phyloP scores from a whole-genome alignment of 768 basidiomycete species.

The Ephemerocybe angulata region DNA sequence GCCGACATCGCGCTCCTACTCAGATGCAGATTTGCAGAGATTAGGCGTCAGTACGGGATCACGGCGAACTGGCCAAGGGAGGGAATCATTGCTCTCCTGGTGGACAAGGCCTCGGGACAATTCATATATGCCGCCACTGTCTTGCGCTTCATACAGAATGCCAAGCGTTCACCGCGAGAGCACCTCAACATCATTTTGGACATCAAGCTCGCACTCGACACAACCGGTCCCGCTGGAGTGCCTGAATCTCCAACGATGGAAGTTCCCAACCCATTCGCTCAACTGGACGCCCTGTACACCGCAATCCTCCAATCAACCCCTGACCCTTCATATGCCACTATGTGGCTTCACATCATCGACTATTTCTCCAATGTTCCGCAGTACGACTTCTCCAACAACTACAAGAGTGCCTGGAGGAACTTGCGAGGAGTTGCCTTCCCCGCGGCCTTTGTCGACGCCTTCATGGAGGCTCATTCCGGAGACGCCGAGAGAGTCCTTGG shows the following conservation, averaged over 20 bases:
- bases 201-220: too few relatives aligned
- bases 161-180: background rate
- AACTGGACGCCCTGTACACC: slow-evolving; percentile 6
- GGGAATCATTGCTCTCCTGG: background rate
- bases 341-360: background rate
- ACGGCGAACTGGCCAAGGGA: background rate
- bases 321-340: background rate
- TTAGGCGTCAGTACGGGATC: background rate
- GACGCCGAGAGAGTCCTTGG: background rate
- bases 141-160: background rate
- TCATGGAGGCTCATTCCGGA: background rate
- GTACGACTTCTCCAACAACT: background rate
- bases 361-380: background rate
- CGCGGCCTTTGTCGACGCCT: background rate
- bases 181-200: background rate
- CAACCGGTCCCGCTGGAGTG: background rate
- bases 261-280: background rate
- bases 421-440: background rate
- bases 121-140: slow-evolving; percentile 1
- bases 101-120: slow-evolving; percentile 4
- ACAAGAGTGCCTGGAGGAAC: background rate
- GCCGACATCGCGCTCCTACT: background rate
- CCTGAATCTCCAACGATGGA: background rate
- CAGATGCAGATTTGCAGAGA: background rate
- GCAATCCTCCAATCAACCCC: background rate